phyloP scores from a whole-genome alignment of 441 rosid species.

The Mallotus japonicus region DNA sequence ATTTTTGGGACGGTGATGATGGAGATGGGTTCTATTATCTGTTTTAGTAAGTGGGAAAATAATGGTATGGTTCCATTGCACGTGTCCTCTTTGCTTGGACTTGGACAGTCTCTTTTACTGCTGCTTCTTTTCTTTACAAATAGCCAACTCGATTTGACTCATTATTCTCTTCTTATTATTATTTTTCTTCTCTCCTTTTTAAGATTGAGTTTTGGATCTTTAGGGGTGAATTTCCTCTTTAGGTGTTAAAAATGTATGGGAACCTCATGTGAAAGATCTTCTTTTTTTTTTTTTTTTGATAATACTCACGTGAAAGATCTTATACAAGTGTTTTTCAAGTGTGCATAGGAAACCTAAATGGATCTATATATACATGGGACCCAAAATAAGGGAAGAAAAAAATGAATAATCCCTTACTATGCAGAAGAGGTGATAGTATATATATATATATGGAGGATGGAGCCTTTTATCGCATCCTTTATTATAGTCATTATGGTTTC shows the following conservation, averaged over 20 bases:
- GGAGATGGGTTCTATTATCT: not conserved
- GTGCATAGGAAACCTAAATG: not conserved
- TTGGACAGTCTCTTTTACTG: slow-evolving; percentile 1
- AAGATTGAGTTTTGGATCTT: slow-evolving; percentile 2
- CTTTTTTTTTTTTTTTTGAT: no score
- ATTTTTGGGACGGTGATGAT: not conserved
- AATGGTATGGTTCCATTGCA: slow-evolving; percentile 1
- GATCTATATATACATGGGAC: slow-evolving; percentile 8
- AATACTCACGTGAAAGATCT: not conserved
- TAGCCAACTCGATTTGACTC: slow-evolving; percentile 15
- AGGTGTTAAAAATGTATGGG: not conserved
- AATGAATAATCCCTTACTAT: not conserved
- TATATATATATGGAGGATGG: slow-evolving; percentile 6
- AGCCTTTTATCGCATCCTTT: slow-evolving; percentile 13
- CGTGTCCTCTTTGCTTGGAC: slow-evolving; percentile 19
- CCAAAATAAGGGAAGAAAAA: not conserved
- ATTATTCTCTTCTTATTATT: not conserved
- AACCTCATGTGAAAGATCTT: not conserved
- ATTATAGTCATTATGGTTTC: not conserved
- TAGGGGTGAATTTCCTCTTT: no score
- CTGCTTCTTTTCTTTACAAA: not conserved
- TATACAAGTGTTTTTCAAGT: not conserved
- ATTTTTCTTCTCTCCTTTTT: not conserved
- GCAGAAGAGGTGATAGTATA: not conserved
- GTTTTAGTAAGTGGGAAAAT: not conserved